Evolutionary conservation across 1,284 basidiomycete genomes (phyloP).

Genomic region (Leccinum pachyderme): DNA sequence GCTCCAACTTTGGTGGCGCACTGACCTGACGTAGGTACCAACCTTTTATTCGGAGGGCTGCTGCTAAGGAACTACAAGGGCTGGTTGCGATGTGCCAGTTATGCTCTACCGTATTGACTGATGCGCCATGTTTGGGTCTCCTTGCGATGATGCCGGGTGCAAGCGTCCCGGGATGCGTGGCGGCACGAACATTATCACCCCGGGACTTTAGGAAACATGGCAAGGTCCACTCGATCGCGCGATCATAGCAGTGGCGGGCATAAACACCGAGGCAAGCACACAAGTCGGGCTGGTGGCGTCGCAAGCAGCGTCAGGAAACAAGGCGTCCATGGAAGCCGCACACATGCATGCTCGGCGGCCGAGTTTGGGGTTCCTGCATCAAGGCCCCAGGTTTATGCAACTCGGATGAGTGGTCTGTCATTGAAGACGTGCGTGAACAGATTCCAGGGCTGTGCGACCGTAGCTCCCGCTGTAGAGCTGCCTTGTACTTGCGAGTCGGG

Average conservation of each 20-base stretch:
- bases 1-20: slow-evolving; percentile 1
- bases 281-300: not conserved
- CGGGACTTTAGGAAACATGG: not conserved
- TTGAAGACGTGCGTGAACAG: not conserved
- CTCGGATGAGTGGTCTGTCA: not conserved
- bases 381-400: not conserved
- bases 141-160: not conserved
- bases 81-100: not conserved
- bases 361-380: not conserved
- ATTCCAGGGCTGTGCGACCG: not conserved
- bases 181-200: not conserved
- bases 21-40: not conserved
- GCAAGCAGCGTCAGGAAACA: not conserved
- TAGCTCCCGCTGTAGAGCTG: not conserved
- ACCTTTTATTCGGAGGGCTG: not conserved
- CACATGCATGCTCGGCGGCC: not conserved
- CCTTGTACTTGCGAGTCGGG: not conserved
- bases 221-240: not conserved
- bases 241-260: not conserved
- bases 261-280: not conserved
- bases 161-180: not conserved
- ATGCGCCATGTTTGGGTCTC: not conserved
- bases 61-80: not conserved
- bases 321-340: not conserved
- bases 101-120: not conserved